These are phyloP conservation scores for Populus trichocarpa DNA, from an alignment of 441 rosid genomes.

Conservation along the genomic window DNA sequence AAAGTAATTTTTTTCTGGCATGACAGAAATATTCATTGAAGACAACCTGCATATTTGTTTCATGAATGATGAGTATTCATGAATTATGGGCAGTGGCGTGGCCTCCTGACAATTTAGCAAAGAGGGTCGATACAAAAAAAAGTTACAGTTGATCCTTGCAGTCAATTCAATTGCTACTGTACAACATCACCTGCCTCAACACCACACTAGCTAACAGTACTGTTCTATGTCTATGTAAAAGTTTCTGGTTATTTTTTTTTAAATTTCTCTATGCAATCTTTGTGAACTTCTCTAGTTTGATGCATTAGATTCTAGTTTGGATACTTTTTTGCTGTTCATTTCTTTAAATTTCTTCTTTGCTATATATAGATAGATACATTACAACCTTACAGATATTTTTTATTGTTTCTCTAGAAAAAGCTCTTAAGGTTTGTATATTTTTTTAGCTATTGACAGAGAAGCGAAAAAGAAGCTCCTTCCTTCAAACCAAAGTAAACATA, in stretches of 20 bases:
- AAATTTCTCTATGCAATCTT: neutral
- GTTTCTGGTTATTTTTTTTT: neutral
- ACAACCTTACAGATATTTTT: neutral
- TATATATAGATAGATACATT: neutral
- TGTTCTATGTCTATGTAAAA: neutral
- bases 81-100: too few species aligned
- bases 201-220: neutral
- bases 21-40: too few species aligned
- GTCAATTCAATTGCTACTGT: neutral
- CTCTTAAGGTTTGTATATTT: slow-evolving; percentile 12
- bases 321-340: neutral
- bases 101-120: too few species aligned
- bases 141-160: too few species aligned
- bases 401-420: neutral
- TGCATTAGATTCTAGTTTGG: neutral
- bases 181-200: neutral
- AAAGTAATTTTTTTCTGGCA: too few species aligned
- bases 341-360: neutral
- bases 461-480: slow-evolving; percentile 24
- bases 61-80: too few species aligned
- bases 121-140: too few species aligned
- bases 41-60: too few species aligned
- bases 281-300: neutral
- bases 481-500: slow-evolving; percentile 32
- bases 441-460: slow-evolving; percentile 29